Percentiles rank a stretch among this genome's conserved stretches.
Evolutionary conservation across 2,329 filamentous ascomycete species (phyloP).

Genomic region (Lecanicillium sp.): DNA sequence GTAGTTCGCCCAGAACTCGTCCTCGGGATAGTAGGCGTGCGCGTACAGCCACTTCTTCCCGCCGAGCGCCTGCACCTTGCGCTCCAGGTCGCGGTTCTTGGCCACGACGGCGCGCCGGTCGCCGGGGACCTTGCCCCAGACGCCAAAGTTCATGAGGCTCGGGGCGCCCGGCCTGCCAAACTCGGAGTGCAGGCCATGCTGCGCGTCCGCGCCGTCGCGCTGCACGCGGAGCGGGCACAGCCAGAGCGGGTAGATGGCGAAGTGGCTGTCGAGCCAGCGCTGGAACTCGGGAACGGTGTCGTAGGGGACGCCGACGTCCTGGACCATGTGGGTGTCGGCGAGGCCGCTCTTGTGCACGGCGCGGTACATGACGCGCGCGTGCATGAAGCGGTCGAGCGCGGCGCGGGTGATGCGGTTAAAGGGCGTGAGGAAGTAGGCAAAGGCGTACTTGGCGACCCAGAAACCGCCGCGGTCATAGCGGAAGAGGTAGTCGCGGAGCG

Average conservation of each 20-base stretch:
- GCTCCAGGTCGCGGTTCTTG: constrained; percentile 55
- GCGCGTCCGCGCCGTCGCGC: constrained; percentile 34
- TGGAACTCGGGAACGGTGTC: constrained; percentile 37
- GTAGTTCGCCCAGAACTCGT: constrained; percentile 63
- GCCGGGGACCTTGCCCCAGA: constrained; percentile 49
- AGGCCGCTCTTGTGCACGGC: constrained; percentile 57
- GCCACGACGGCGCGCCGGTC: constrained; percentile 41
- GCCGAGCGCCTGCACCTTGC: constrained; percentile 49
- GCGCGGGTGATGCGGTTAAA: constrained; percentile 59
- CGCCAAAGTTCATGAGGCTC: constrained; percentile 54
- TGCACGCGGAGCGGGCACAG: constrained; percentile 46
- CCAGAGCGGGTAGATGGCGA: constrained; percentile 50
- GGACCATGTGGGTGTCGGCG: constrained; percentile 55
- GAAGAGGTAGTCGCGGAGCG: constrained; percentile 62
- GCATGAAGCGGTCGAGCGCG: constrained; percentile 56
- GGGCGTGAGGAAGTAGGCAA: constrained; percentile 57
- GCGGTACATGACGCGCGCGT: constrained; percentile 59
- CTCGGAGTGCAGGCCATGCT: constrained; percentile 41
- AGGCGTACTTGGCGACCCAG: constrained; percentile 59
- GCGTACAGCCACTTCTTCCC: constrained; percentile 68
- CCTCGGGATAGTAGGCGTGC: constrained; percentile 57
- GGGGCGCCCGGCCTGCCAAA: constrained; percentile 34
- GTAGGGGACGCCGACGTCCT: constrained; percentile 54
- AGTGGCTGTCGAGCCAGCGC: constrained; percentile 39
- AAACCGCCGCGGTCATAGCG: constrained; percentile 53